These are phyloP conservation scores for Amanita subjunquillea DNA, from an alignment of 768 basidiomycete genomes.

Conservation along the genomic window DNA sequence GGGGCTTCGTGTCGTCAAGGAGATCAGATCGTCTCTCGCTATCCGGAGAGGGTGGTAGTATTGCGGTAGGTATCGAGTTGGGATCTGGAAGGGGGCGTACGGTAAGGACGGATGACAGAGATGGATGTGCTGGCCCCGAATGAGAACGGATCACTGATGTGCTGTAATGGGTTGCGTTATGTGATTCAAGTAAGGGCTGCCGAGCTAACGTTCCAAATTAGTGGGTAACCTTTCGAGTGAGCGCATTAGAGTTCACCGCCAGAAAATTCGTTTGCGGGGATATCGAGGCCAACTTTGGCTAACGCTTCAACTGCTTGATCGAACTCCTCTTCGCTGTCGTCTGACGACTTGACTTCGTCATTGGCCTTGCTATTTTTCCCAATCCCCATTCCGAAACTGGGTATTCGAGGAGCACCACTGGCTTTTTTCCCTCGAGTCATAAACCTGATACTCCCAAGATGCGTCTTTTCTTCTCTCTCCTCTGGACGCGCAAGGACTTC, in stretches of 20 bases:
- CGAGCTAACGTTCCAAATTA: slow-evolving; percentile 23
- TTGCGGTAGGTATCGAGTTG: slow-evolving; percentile 29
- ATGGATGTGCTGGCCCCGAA: slow-evolving; percentile 24
- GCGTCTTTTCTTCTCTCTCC: slow-evolving; percentile 50
- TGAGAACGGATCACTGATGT: slow-evolving; percentile 54
- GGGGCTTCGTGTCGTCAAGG: slow-evolving; percentile 4
- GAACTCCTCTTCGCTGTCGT: slow-evolving; percentile 63
- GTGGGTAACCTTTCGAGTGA: neutral
- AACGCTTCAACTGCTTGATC: slow-evolving; percentile 48
- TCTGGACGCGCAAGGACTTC: slow-evolving; percentile 64
- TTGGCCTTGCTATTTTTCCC: slow-evolving; percentile 42
- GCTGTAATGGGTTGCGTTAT: slow-evolving; percentile 45
- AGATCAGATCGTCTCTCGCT: slow-evolving; percentile 12
- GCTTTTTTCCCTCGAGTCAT: slow-evolving; percentile 60
- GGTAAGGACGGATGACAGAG: slow-evolving; percentile 66
- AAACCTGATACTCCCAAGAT: slow-evolving; percentile 81
- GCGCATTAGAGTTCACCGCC: slow-evolving; percentile 17
- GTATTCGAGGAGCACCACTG: slow-evolving; percentile 59
- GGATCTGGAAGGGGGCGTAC: slow-evolving; percentile 48
- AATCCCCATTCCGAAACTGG: slow-evolving; percentile 73
- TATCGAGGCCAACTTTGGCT: slow-evolving; percentile 39
- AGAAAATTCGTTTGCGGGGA: slow-evolving; percentile 33
- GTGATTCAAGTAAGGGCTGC: slow-evolving; percentile 42
- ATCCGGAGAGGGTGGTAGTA: slow-evolving; percentile 24
- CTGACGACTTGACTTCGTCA: slow-evolving; percentile 25